Percentiles rank a stretch among this genome's conserved stretches.
Conservation (phyloP, 2,329 filamentous ascomycete genomes). For the Trichoderma semiorbis region DNA sequence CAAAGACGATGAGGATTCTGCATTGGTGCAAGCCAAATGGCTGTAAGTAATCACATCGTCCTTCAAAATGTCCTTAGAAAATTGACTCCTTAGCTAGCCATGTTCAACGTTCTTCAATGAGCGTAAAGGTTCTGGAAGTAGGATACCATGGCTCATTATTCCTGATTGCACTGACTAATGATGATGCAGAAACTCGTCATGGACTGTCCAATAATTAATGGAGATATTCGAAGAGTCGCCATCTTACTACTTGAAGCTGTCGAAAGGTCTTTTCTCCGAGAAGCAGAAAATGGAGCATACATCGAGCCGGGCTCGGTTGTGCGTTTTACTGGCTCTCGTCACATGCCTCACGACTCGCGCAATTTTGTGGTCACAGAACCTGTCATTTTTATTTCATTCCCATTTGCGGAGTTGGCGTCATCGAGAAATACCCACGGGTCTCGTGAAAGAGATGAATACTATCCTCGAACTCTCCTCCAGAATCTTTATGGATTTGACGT, state of each 20-base stretch:
- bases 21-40: background rate
- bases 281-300: background rate
- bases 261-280: background rate
- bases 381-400: background rate
- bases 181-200: background rate
- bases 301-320: background rate
- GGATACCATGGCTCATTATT: background rate
- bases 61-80: accelerated
- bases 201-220: background rate
- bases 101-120: background rate
- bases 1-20: background rate
- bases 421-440: background rate
- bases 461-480: background rate
- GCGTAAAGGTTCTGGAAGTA: background rate
- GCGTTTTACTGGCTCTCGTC: background rate
- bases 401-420: background rate
- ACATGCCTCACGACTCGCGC: background rate
- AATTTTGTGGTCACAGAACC: background rate
- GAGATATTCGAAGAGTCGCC: background rate
- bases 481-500: background rate
- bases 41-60: background rate
- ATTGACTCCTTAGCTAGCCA: background rate
- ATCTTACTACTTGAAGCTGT: background rate
- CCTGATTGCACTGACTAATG: background rate
- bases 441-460: background rate